Evolutionary conservation across 2,329 filamentous ascomycete genomes (phyloP), one percentile per base, ranked within the genome.

Genomic region (Phyllosticta citribraziliensis): DNA sequence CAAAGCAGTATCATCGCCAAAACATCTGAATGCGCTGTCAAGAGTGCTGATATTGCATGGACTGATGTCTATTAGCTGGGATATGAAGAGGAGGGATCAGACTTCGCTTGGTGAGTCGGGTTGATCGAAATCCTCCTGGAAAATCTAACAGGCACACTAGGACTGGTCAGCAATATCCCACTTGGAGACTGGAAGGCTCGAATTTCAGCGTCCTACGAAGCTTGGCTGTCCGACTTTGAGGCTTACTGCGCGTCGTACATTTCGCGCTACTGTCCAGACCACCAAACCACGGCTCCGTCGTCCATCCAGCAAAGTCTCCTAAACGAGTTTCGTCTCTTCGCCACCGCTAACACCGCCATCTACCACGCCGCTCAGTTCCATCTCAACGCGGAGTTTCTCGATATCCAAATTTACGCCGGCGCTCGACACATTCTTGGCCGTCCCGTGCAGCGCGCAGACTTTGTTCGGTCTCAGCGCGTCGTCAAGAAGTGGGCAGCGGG

Each of bases 381-480:
- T 0, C 73, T 87, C 2, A 76, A 83, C 61, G 80, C 81, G 6
- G 82, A 85, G 17, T 80, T 86, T 51, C 72, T 85, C 0, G 83
- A 86, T 65, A 72, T 86, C 0, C 84, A 87, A 65, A 85, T 86
- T 52, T 83, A 82, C 53, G 84, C 83, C 0, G 84, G 84, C 0
- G 80, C 83, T 2, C 71, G 77, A 1, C 79, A 85, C 55, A 86
- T 87, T 25, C 75, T 86, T 0, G 83, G 84, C 0, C 75, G 82
- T 0, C 76, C 79, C 0, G 81, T 85, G 1, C 76, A 77, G 8
- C 74, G 74, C 3, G 67, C 70, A 17, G 82, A 84, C 64, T 81
- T 81, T 56, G 71, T 76, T 3, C 76, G 77, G 55, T 84, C 76
- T 2, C 79, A 75, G n/a, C 74, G 72, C 33, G 74, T 76, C 2